These are phyloP conservation scores for Barnettozyma sp. DNA, from an alignment of 805 yeast species.

Conservation along the genomic window DNA sequence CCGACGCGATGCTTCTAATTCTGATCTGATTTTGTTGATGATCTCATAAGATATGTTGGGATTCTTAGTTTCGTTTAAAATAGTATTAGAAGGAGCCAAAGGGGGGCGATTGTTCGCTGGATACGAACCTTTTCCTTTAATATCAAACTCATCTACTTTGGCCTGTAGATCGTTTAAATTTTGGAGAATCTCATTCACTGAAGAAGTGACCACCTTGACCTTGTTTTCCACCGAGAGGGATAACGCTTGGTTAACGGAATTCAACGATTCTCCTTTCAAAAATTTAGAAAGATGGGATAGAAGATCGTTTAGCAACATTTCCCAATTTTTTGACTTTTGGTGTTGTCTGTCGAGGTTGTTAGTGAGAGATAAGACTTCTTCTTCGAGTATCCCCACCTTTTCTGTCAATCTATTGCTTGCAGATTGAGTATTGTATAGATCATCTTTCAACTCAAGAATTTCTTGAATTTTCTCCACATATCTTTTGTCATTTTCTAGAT, in stretches of 20 bases:
- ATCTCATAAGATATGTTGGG: background rate
- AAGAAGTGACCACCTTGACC: constrained; percentile 15
- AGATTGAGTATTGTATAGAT: constrained; percentile 20
- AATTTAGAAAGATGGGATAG: constrained; percentile 9
- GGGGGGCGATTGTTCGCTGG: background rate
- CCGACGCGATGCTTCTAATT: constrained; percentile 10
- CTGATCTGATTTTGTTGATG: constrained; percentile 6
- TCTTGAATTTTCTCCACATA: constrained; percentile 21
- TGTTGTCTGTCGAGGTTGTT: constrained; percentile 5
- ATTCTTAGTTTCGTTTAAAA: too few relatives aligned
- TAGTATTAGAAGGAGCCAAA: too few relatives aligned
- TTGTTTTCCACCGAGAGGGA: constrained; percentile 20
- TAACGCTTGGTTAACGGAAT: constrained; percentile 18
- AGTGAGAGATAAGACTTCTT: constrained; percentile 8
- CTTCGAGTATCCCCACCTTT: constrained; percentile 18
- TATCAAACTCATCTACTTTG: background rate
- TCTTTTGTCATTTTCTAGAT: constrained; percentile 6
- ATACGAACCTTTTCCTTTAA: background rate
- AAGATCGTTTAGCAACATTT: constrained; percentile 12
- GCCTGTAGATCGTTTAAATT: constrained; percentile 1
- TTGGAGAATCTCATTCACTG: constrained; percentile 15
- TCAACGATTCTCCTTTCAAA: constrained; percentile 16
- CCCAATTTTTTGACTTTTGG: constrained; percentile 11
- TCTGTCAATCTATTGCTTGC: constrained; percentile 21
- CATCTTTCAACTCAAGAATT: constrained; percentile 22